Evolutionary conservation across 768 basidiomycete species (phyloP).

Genomic region (Leccinellum luteum): DNA sequence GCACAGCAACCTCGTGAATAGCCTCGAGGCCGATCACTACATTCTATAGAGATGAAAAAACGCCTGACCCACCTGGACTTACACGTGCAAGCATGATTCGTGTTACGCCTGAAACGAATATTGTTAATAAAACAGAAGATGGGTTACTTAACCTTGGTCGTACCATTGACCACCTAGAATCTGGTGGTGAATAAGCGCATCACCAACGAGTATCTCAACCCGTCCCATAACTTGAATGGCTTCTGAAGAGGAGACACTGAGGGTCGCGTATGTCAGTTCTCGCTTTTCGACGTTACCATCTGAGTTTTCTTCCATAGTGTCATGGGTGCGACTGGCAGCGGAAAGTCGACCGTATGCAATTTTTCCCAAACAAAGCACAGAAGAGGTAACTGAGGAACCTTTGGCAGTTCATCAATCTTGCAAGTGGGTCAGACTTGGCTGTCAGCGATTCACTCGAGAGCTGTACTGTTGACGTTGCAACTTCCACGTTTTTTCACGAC

Average conservation of each 20-base stretch:
- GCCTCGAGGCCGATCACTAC: slow-evolving; percentile 9
- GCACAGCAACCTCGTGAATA: slow-evolving; percentile 12
- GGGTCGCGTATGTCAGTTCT: slow-evolving; percentile 17
- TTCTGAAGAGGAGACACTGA: slow-evolving; percentile 8
- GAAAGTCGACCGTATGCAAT: slow-evolving; percentile 22
- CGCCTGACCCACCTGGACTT: background rate
- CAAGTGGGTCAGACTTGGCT: slow-evolving; percentile 16
- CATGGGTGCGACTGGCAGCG: slow-evolving; percentile 26
- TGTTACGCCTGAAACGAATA: background rate
- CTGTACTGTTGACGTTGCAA: slow-evolving; percentile 24
- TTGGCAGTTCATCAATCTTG: slow-evolving; percentile 19
- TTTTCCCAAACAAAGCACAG: background rate
- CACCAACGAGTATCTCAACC: background rate
- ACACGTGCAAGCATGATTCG: background rate
- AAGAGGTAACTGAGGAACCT: background rate
- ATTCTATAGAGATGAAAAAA: background rate
- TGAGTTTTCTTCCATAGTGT: slow-evolving; percentile 13
- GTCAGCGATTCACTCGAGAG: slow-evolving; percentile 28
- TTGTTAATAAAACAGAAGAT: slow-evolving; percentile 1
- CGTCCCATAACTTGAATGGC: slow-evolving; percentile 3
- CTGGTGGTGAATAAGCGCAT: background rate
- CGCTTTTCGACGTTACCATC: background rate
- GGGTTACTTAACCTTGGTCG: background rate
- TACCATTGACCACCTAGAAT: background rate
- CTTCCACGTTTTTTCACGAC: slow-evolving; percentile 42